Evolutionary conservation across 2,329 filamentous ascomycete genomes (phyloP).

Genomic region (Lecanosticta acicola): DNA sequence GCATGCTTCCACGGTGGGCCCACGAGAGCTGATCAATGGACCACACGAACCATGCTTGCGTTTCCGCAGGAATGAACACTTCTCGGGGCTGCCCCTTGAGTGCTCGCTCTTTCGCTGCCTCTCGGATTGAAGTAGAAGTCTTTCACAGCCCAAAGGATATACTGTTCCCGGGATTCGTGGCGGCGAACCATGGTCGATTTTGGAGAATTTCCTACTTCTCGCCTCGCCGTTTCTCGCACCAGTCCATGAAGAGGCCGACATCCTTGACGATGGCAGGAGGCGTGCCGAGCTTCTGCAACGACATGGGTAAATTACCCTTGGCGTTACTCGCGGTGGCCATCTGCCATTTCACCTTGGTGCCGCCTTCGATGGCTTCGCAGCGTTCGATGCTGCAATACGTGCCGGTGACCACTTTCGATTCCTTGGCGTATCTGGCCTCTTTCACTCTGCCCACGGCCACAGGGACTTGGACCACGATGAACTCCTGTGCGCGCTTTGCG

Average conservation of each 20-base stretch:
- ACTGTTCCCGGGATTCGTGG: no score
- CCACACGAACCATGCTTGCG: no score
- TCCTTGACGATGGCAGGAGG: conserved; percentile 63
- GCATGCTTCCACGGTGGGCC: no score
- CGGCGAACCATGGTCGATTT: not conserved
- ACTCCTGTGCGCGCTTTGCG: conserved; percentile 28
- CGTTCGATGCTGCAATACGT: conserved; percentile 63
- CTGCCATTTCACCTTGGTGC: conserved; percentile 58
- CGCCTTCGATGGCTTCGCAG: conserved; percentile 42
- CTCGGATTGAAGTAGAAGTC: no score
- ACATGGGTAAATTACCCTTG: conserved; percentile 59
- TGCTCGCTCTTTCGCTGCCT: no score
- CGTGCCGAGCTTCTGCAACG: conserved; percentile 59
- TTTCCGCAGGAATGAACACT: no score
- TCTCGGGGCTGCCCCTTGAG: no score
- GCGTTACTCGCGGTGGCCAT: conserved; percentile 74
- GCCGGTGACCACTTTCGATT: conserved; percentile 46
- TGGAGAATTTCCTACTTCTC: conserved; percentile 4
- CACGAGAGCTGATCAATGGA: no score
- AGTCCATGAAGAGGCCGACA: conserved; percentile 61
- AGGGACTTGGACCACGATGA: conserved; percentile 37
- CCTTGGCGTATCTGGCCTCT: conserved; percentile 29
- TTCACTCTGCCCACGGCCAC: conserved; percentile 33
- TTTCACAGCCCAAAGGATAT: no score
- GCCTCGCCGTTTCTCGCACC: conserved; percentile 39